Evolutionary conservation across 495 filamentous ascomycete species (phyloP).

Genomic region (Annulohypoxylon maeteangense): DNA sequence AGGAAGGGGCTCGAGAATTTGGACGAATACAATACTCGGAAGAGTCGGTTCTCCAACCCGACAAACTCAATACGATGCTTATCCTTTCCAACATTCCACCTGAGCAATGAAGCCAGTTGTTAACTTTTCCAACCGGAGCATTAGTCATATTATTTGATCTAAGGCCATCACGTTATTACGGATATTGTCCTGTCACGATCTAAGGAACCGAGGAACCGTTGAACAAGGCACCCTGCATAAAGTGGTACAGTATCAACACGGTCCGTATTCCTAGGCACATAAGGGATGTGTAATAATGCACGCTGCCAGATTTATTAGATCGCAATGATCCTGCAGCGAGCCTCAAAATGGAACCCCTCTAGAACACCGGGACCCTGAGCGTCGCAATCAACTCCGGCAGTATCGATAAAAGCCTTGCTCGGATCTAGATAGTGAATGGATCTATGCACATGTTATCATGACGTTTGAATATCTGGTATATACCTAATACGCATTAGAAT

Average conservation of each 20-base stretch:
- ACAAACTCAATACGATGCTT: neutral
- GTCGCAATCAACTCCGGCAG: slow-evolving; percentile 19
- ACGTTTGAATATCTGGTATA: neutral
- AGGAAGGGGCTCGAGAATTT: slow-evolving; percentile 28
- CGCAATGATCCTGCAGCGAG: slow-evolving; percentile 16
- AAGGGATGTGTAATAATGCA: slow-evolving; percentile 32
- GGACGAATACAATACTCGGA: slow-evolving; percentile 20
- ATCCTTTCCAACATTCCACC: neutral
- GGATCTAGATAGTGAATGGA: neutral
- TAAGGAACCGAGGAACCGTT: slow-evolving; percentile 9
- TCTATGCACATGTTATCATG: neutral
- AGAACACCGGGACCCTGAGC: slow-evolving; percentile 27
- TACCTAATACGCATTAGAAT: no score
- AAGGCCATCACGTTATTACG: neutral
- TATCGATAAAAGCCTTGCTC: neutral
- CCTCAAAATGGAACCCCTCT: slow-evolving; percentile 20
- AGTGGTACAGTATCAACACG: neutral
- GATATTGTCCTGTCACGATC: neutral
- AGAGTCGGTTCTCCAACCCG: slow-evolving; percentile 24
- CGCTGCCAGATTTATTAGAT: slow-evolving; percentile 37
- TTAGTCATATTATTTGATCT: slow-evolving; percentile 3
- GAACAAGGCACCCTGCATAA: slow-evolving; percentile 7
- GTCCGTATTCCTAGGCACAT: neutral
- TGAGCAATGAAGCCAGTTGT: slow-evolving; percentile 1
- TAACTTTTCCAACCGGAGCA: slow-evolving; percentile 7